A percentile compares a stretch with the other conserved stretches of the same genome.
phyloP scores from a whole-genome alignment of 108 stramenopile genomes.

The Aureococcus anophagefferens region DNA sequence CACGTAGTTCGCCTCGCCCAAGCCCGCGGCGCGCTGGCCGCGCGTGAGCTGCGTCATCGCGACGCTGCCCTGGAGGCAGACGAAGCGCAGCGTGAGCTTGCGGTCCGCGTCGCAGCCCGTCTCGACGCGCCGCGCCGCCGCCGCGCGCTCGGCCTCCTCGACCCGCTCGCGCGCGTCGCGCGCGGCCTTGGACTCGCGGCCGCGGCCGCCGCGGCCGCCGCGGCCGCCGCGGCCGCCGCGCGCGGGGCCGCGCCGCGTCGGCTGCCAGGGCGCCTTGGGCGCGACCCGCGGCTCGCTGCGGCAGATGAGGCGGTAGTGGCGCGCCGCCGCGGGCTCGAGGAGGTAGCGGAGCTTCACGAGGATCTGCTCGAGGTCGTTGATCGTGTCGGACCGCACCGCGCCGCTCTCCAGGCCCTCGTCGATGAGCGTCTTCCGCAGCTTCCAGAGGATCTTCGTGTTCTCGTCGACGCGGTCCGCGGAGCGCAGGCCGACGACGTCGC shows the following conservation, averaged over 20 bases:
- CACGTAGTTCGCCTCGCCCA: neutral
- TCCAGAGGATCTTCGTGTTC: neutral
- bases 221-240: too few species aligned
- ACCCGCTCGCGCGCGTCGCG: too few species aligned
- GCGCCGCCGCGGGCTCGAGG: neutral
- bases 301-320: neutral
- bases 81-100: neutral
- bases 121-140: neutral
- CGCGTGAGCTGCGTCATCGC: neutral
- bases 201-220: too few species aligned
- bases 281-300: too few species aligned
- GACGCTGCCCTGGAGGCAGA: neutral
- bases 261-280: neutral
- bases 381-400: neutral
- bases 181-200: too few species aligned
- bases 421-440: neutral
- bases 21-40: neutral
- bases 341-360: conserved; percentile 1
- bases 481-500: neutral
- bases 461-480: neutral
- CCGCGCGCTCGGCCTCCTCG: neutral
- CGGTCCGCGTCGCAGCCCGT: neutral
- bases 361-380: neutral
- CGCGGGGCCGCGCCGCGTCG: too few species aligned
- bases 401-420: neutral